phyloP scores from a whole-genome alignment of 345 rosid genomes.

The Physaria fendleri region DNA sequence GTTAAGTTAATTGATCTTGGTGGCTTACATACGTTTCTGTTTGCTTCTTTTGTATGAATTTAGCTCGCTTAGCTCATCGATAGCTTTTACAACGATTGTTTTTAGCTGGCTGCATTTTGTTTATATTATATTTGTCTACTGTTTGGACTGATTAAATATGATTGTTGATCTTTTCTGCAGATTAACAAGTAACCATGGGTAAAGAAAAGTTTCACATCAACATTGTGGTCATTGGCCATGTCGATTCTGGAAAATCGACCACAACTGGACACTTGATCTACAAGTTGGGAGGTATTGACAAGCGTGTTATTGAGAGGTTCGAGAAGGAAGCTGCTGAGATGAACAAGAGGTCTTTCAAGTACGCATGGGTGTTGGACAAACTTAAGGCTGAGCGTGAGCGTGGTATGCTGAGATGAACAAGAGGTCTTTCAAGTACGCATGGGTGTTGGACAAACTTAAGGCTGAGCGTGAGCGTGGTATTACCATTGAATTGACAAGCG shows the following conservation, averaged over 20 bases:
- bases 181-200: constrained; percentile 40
- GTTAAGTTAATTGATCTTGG: not conserved
- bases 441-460: constrained; percentile 85
- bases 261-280: constrained; percentile 89
- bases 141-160: not conserved
- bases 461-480: constrained; percentile 87
- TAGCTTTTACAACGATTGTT: not conserved
- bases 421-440: constrained; percentile 82
- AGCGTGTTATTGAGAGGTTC: constrained; percentile 81
- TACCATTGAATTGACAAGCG: constrained; percentile 94
- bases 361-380: constrained; percentile 85
- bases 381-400: constrained; percentile 85
- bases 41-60: not conserved
- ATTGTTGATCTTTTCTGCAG: not conserved
- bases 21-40: not conserved
- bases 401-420: constrained; percentile 94
- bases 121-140: not conserved
- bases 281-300: constrained; percentile 92
- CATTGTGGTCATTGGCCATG: constrained; percentile 79
- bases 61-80: constrained; percentile 20
- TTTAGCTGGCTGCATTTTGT: not conserved
- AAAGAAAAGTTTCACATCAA: constrained; percentile 70
- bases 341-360: constrained; percentile 88
- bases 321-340: constrained; percentile 94
- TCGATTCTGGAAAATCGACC: constrained; percentile 71